Base-by-base conservation (phyloP, 139 green algal genomes). In the Yamagishiella unicocca region DNA sequence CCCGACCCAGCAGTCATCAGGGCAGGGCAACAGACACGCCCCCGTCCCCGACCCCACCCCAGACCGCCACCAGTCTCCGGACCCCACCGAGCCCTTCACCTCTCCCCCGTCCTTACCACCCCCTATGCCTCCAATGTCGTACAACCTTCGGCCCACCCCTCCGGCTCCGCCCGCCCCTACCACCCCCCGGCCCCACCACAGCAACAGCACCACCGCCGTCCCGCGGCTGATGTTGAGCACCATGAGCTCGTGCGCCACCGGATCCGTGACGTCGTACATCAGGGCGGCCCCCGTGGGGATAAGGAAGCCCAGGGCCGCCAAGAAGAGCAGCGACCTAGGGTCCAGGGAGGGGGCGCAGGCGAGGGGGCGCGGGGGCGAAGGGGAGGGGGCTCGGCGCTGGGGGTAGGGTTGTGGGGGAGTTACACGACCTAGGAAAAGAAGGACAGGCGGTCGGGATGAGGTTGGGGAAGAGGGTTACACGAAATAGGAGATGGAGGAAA, bases 271-370 rank as follows among this genome's bases (percentile, higher is more conserved):
- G 61, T 22, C 43, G 61, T 76, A 85, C 61, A 85, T 67, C n/a
- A 85, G 61, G 21, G 19, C 29, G 61, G 61, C 79, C 53, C 93
- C 90, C 45, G 93, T 95, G 42, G 95, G 96, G 33, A 98, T 94
- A n/a, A 94, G 88, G 25, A 98, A 88, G 40, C 89, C 94, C 77
- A 98, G 96, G 74, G 89, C 93, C 24, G 94, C 90, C 82, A 98
- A 87, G 82, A 98, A 95, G 37, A 98, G 95, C 75, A 98, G 83
- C 38, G 88, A 94, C 83, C 87, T 94, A 40, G 27, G 6, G 68
- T 37, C 25, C 25, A 33, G 43, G 10, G 29, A 43, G 14, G 27
- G 45, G 40, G 9, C 10, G 67, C 31, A 46, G 66, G 68, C 38
- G 61, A 70, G 61, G 9, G 61, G 33, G 24, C 24, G 61, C 7